These are phyloP conservation scores for Hysterangium stoloniferum DNA, from an alignment of 768 basidiomycete species.

Conservation along the genomic window DNA sequence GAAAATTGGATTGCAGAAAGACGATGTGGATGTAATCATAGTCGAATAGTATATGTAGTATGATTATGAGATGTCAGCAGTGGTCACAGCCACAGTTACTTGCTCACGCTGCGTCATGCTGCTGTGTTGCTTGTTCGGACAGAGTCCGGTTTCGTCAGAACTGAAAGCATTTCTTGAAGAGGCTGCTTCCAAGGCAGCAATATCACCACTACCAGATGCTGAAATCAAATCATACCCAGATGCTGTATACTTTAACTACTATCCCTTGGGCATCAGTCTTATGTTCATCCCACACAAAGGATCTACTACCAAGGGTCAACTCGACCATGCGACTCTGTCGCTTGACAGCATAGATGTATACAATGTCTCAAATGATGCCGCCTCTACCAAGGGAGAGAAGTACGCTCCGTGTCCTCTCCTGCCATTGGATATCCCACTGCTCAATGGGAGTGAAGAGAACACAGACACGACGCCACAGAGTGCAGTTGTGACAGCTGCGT, in stretches of 20 bases:
- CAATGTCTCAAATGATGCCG: conserved; percentile 40
- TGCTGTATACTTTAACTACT: conserved; percentile 82
- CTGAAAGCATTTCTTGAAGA: background rate
- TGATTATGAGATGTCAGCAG: too few species aligned
- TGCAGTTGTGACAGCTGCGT: conserved; percentile 39
- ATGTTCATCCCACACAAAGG: conserved; percentile 61
- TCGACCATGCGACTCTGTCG: conserved; percentile 38
- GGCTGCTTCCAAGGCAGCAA: background rate
- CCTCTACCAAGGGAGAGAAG: conserved; percentile 22
- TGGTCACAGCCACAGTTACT: background rate
- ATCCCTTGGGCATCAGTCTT: conserved; percentile 70
- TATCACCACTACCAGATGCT: conserved; percentile 27
- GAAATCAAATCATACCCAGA: conserved; percentile 78
- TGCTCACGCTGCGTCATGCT: background rate
- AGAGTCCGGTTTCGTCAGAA: background rate
- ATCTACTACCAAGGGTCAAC: conserved; percentile 41
- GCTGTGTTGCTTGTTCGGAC: background rate
- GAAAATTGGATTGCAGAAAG: background rate
- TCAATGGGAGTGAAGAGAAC: conserved; percentile 18
- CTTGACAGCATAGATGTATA: conserved; percentile 80
- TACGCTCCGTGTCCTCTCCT: conserved; percentile 52
- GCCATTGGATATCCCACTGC: conserved; percentile 43
- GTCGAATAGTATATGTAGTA: background rate
- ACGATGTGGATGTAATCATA: background rate
- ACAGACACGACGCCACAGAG: conserved; percentile 26